These are phyloP conservation scores for Colletotrichum simmondsii DNA, from an alignment of 2,329 filamentous ascomycete genomes.

Conservation along the genomic window DNA sequence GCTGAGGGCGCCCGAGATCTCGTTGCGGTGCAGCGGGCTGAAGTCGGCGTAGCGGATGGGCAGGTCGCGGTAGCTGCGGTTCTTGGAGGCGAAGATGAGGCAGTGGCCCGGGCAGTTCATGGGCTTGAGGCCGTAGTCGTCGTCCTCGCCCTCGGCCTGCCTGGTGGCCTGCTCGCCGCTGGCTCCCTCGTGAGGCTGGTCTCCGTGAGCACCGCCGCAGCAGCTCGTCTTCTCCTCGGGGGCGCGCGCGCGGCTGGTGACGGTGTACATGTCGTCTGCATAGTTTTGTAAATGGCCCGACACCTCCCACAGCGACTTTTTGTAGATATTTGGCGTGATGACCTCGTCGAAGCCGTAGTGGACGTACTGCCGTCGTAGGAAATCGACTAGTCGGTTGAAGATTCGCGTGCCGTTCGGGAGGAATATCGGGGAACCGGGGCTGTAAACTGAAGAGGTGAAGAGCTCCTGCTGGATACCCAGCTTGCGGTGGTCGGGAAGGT, in stretches of 20 bases:
- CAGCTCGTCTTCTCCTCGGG: constrained; percentile 36
- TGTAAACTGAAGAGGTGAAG: constrained; percentile 82
- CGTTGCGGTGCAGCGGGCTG: constrained; percentile 86
- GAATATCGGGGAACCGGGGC: constrained; percentile 87
- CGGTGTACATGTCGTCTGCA: constrained; percentile 91
- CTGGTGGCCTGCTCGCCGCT: constrained; percentile 31
- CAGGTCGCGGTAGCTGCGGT: constrained; percentile 81
- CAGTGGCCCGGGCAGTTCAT: constrained; percentile 96
- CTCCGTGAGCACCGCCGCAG: constrained; percentile 44
- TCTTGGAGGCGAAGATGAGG: constrained; percentile 80
- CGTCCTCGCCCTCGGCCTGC: constrained; percentile 63
- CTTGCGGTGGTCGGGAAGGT: constrained; percentile 66
- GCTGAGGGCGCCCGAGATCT: constrained; percentile 82
- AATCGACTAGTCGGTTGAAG: constrained; percentile 85
- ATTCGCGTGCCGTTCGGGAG: constrained; percentile 83
- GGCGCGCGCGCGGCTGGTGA: constrained; percentile 62
- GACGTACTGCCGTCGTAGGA: constrained; percentile 85
- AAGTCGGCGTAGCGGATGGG: constrained; percentile 90
- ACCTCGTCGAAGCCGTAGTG: constrained; percentile 90
- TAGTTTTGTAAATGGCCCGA: constrained; percentile 92
- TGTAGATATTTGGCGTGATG: constrained; percentile 91
- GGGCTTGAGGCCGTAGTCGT: constrained; percentile 86
- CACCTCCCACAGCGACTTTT: constrained; percentile 85
- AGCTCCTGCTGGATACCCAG: constrained; percentile 76
- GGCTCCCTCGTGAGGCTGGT: constrained; percentile 23